phyloP scores from a whole-genome alignment of 371 early-diverging fungal genomes.

The Dipsacomyces acuminosporus region DNA sequence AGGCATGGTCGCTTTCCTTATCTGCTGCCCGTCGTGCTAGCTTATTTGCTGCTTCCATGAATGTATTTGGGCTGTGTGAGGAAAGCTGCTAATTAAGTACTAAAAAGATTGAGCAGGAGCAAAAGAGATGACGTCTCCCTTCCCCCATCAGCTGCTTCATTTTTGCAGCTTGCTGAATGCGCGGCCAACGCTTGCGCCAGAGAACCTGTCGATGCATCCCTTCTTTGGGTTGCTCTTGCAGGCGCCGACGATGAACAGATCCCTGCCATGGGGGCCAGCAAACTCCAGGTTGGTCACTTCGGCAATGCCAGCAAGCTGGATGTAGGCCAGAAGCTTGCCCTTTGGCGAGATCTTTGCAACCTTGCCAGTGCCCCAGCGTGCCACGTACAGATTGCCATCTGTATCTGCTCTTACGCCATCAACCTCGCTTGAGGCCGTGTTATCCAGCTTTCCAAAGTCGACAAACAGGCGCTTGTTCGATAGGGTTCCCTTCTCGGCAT shows the following conservation, averaged over 20 bases:
- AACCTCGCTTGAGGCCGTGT: slow-evolving; percentile 42
- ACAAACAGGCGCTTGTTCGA: slow-evolving; percentile 35
- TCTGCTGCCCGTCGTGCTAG: slow-evolving; percentile 25
- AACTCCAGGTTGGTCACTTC: slow-evolving; percentile 52
- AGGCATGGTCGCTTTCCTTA: slow-evolving; percentile 11
- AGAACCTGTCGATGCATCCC: slow-evolving; percentile 33
- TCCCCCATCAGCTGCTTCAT: too few species aligned
- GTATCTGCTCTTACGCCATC: slow-evolving; percentile 55
- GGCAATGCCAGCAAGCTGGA: slow-evolving; percentile 36
- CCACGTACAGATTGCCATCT: slow-evolving; percentile 50
- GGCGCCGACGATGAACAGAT: slow-evolving; percentile 50
- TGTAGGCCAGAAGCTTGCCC: slow-evolving; percentile 40
- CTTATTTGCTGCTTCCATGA: slow-evolving; percentile 29
- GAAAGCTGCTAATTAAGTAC: too few species aligned
- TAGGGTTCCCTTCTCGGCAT: slow-evolving; percentile 17
- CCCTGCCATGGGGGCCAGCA: slow-evolving; percentile 48
- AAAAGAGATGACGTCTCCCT: too few species aligned
- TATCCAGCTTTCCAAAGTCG: slow-evolving; percentile 49
- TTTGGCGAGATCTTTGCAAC: slow-evolving; percentile 45
- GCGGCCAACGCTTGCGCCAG: slow-evolving; percentile 10
- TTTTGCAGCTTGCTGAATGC: slow-evolving; percentile 18
- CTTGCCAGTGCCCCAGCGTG: slow-evolving; percentile 48
- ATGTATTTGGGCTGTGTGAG: too few species aligned
- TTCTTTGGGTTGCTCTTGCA: slow-evolving; percentile 43
- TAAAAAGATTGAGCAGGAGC: too few species aligned